Conservation (phyloP, 1,139 yeast genomes). For the Barnettozyma hawaiiensis region DNA sequence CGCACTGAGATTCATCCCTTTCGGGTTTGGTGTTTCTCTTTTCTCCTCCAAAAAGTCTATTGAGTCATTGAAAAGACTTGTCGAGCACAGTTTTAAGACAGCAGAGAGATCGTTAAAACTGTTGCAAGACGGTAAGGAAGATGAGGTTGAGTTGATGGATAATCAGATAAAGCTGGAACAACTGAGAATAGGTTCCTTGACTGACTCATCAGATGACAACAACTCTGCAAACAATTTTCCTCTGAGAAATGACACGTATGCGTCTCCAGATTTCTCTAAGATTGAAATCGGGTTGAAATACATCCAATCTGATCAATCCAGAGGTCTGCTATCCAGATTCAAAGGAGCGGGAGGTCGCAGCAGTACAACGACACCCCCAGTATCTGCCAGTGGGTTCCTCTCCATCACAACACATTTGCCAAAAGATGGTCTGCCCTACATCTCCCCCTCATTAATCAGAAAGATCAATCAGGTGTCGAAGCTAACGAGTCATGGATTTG, state of each 20-base stretch:
- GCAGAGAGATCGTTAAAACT: conserved; percentile 18
- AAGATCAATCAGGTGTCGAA: conserved; percentile 28
- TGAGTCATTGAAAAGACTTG: conserved; percentile 9
- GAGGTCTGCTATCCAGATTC: conserved; percentile 6
- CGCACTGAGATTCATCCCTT: conserved; percentile 33
- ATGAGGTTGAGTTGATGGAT: conserved; percentile 17
- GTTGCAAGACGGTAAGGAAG: conserved; percentile 14
- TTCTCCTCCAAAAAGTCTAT: conserved; percentile 17
- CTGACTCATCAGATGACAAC: conserved; percentile 16
- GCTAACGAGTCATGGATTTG: conserved; percentile 27
- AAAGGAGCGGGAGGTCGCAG: too few relatives aligned
- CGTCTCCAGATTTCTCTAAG: conserved; percentile 17
- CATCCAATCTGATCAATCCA: conserved; percentile 1
- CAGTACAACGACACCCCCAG: not conserved
- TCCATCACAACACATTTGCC: conserved; percentile 18
- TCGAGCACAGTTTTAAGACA: conserved; percentile 16
- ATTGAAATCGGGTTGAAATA: conserved; percentile 14
- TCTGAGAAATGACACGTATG: conserved; percentile 18
- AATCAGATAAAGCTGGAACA: conserved; percentile 19
- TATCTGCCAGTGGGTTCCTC: conserved; percentile 15
- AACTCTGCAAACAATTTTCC: conserved; percentile 15
- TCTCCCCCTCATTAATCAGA: conserved; percentile 30
- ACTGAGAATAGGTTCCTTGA: conserved; percentile 15
- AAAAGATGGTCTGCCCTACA: conserved; percentile 32
- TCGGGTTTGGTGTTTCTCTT: conserved; percentile 28